phyloP scores from a whole-genome alignment of 1,284 basidiomycete species.

The Apiotrichum porosum region DNA sequence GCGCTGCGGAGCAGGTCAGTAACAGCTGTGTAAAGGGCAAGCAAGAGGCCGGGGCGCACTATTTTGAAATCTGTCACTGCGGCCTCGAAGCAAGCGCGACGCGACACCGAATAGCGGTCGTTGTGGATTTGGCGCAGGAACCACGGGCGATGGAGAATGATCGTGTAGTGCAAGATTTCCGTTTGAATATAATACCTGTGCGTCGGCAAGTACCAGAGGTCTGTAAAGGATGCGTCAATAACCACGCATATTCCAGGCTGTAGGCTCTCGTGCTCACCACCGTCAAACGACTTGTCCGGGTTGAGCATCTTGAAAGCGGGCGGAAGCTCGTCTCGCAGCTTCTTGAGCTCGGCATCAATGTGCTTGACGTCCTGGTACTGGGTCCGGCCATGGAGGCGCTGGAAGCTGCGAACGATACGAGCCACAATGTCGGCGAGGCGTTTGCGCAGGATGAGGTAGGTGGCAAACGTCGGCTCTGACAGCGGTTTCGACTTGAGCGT shows the following conservation, averaged over 20 bases:
- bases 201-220: conserved; percentile 36
- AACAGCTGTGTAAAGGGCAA: background rate
- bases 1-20: conserved; percentile 17
- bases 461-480: conserved; percentile 66
- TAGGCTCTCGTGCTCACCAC: conserved; percentile 23
- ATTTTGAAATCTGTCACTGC: conserved; percentile 40
- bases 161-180: conserved; percentile 43
- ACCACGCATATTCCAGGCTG: background rate
- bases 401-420: conserved; percentile 80
- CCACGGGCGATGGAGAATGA: conserved; percentile 48
- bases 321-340: conserved; percentile 69
- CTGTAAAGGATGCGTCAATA: conserved; percentile 11
- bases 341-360: conserved; percentile 76
- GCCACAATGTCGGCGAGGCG: conserved; percentile 72
- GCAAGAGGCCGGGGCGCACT: background rate
- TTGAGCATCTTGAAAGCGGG: conserved; percentile 46
- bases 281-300: conserved; percentile 34
- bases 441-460: conserved; percentile 80
- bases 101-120: conserved; percentile 32
- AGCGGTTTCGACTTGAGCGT: conserved; percentile 32
- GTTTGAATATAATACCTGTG: conserved; percentile 47
- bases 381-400: conserved; percentile 68
- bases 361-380: conserved; percentile 76
- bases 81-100: conserved; percentile 41
- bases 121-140: conserved; percentile 37